A percentile compares a stretch with the other conserved stretches of the same genome.
These are phyloP conservation scores for Russula compacta DNA, from an alignment of 768 basidiomycete species.

Conservation along the genomic window DNA sequence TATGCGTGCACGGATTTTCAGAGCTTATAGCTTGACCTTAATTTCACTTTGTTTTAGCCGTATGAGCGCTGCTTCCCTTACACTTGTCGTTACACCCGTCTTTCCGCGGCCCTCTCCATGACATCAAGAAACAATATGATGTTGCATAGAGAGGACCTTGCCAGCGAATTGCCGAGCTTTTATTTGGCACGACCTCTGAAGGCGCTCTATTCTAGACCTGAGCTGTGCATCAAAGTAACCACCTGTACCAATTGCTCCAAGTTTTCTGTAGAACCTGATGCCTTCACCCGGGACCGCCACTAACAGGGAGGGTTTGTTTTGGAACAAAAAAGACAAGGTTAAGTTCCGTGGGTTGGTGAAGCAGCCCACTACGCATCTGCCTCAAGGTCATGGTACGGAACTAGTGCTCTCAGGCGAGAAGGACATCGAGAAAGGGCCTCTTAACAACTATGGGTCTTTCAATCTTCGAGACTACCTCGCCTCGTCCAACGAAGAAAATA, in stretches of 20 bases:
- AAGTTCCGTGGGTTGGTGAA: neutral
- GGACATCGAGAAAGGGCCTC: conserved; percentile 37
- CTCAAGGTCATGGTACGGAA: neutral
- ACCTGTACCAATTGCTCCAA: neutral
- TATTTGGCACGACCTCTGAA: neutral
- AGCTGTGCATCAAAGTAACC: neutral
- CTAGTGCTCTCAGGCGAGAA: conserved; percentile 6
- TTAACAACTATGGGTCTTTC: conserved; percentile 35
- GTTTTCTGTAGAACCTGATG: neutral
- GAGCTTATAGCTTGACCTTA: neutral
- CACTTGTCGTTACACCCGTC: neutral
- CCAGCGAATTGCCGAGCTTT: neutral
- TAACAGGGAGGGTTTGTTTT: neutral
- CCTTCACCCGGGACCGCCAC: neutral
- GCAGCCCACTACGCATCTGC: neutral
- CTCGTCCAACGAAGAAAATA: conserved; percentile 56
- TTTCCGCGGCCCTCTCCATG: neutral
- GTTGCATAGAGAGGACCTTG: neutral
- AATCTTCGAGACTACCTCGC: conserved; percentile 62
- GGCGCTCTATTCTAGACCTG: neutral
- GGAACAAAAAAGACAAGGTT: neutral
- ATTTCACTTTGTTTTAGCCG: neutral
- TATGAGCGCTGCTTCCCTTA: neutral
- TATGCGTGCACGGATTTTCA: neutral
- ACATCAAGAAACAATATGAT: neutral